A percentile compares a stretch with the other conserved stretches of the same genome.
phyloP scores from a whole-genome alignment of 2,329 filamentous ascomycete species.

The Fusarium floridanum region DNA sequence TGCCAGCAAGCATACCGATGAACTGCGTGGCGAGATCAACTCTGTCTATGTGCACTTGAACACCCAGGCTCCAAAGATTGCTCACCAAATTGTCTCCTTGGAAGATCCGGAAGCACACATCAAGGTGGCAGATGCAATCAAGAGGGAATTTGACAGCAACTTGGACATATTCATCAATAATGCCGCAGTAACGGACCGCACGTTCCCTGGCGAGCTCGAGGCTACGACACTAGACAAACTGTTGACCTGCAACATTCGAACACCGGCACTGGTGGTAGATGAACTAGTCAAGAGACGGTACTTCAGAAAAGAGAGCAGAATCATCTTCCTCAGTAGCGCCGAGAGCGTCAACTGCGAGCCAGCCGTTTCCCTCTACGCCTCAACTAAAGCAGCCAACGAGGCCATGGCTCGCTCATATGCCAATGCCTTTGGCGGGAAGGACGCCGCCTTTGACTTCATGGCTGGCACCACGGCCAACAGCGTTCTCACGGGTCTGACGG shows the following conservation, averaged over 20 bases:
- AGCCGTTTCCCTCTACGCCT: neutral
- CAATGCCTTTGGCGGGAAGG: neutral
- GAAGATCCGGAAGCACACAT: neutral
- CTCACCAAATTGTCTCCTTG: constrained; percentile 1
- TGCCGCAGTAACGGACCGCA: neutral
- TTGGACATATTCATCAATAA: constrained; percentile 3
- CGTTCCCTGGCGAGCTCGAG: neutral
- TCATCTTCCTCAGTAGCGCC: constrained; percentile 3
- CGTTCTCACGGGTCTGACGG: neutral
- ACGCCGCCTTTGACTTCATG: neutral
- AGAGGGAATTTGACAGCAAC: neutral
- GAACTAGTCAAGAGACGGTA: constrained; percentile 4
- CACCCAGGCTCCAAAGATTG: neutral
- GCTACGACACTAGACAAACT: neutral
- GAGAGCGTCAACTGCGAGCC: constrained; percentile 11
- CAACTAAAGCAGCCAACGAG: constrained; percentile 1
- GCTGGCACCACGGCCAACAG: neutral
- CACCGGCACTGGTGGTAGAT: neutral
- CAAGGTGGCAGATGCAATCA: neutral
- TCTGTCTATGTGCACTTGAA: neutral
- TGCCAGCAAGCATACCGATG: neutral
- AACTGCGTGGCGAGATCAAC: neutral
- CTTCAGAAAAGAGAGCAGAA: constrained; percentile 1
- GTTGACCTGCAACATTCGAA: neutral
- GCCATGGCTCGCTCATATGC: constrained; percentile 4